A percentile compares a stretch with the other conserved stretches of the same genome.
These are phyloP conservation scores for Ceriops decandra DNA, from an alignment of 345 rosid genomes.

Conservation along the genomic window DNA sequence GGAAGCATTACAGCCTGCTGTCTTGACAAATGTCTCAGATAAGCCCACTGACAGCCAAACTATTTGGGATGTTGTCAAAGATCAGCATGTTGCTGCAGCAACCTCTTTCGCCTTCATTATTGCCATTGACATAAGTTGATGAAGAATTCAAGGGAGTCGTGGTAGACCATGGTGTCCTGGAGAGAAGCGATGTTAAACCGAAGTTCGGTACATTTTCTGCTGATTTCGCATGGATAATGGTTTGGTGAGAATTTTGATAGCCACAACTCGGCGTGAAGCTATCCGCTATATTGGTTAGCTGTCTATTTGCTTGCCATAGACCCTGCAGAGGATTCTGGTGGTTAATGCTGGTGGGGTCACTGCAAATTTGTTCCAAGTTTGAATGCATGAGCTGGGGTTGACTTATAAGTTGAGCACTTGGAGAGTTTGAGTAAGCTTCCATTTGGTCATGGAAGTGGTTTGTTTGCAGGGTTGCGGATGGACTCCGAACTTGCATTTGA, in stretches of 20 bases:
- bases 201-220: conserved; percentile 18
- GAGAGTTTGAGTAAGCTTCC: conserved; percentile 3
- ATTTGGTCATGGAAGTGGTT: conserved; percentile 26
- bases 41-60: conserved; percentile 40
- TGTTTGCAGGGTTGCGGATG: conserved; percentile 16
- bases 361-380: conserved; percentile 23
- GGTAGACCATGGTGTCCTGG: conserved; percentile 44
- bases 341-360: conserved; percentile 10
- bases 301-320: conserved; percentile 14
- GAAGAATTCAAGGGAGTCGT: conserved; percentile 59
- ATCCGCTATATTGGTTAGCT: background rate
- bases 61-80: conserved; percentile 34
- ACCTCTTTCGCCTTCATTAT: conserved; percentile 63
- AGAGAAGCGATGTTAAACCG: conserved; percentile 36
- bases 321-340: conserved; percentile 12
- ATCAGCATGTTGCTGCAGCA: conserved; percentile 35
- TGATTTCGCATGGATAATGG: background rate
- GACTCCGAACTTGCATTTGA: conserved; percentile 21
- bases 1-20: too few relatives aligned
- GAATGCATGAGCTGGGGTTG: conserved; percentile 18
- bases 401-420: conserved; percentile 7
- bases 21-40: conserved; percentile 22
- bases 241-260: background rate
- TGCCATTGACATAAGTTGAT: conserved; percentile 37
- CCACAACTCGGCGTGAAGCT: conserved; percentile 2